These are phyloP conservation scores for Castanea sativa DNA, from an alignment of 306 rosid genomes.

Conservation along the genomic window DNA sequence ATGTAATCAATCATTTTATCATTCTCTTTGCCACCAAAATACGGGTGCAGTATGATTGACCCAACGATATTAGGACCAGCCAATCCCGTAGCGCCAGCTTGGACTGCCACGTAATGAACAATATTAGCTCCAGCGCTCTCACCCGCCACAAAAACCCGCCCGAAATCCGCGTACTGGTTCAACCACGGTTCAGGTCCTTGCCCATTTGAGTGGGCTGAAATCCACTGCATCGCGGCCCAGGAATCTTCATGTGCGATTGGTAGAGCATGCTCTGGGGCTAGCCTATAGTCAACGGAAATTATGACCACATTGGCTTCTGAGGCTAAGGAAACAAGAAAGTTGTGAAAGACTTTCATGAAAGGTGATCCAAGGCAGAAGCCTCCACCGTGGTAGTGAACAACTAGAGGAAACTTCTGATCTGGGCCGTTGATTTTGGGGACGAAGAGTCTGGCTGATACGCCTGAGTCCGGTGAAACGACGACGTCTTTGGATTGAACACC, in stretches of 20 bases:
- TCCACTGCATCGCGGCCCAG: conserved; percentile 27
- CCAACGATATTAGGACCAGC: conserved; percentile 10
- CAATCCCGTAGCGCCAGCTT: conserved; percentile 10
- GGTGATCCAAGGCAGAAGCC: conserved; percentile 36
- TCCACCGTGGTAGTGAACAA: conserved; percentile 35
- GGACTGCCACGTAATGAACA: conserved; percentile 25
- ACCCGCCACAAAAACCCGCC: conserved; percentile 25
- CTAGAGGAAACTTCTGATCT: conserved; percentile 22
- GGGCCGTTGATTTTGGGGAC: conserved; percentile 9
- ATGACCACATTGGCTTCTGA: conserved; percentile 11
- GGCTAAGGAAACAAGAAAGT: conserved; percentile 2
- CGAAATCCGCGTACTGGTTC: conserved; percentile 20
- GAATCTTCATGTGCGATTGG: conserved; percentile 30
- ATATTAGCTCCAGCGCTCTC: conserved; percentile 34
- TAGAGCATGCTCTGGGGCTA: conserved; percentile 26
- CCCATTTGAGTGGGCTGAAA: conserved; percentile 1
- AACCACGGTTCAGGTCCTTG: conserved; percentile 30
- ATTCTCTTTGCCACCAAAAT: conserved; percentile 3
- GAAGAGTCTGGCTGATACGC: conserved; percentile 19
- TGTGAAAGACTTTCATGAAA: background rate
- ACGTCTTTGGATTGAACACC: conserved; percentile 24
- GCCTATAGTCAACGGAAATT: conserved; percentile 26
- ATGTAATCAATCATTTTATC: conserved; percentile 15
- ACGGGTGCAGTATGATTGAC: conserved; percentile 18
- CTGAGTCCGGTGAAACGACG: background rate